These are phyloP conservation scores for Aspergillus coremiiformis DNA, from an alignment of 495 filamentous ascomycete genomes.

Conservation along the genomic window DNA sequence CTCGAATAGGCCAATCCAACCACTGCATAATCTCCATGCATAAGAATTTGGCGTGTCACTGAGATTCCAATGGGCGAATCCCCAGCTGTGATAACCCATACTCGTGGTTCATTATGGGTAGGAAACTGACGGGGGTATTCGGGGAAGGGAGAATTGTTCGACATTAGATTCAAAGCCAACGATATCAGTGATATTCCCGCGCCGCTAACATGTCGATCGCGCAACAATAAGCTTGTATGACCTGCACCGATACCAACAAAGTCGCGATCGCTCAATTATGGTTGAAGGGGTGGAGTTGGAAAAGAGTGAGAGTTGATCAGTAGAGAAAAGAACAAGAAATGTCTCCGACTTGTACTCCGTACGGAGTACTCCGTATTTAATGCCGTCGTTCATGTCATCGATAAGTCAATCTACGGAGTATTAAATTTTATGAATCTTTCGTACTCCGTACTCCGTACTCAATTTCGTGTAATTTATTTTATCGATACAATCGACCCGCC, in stretches of 20 bases:
- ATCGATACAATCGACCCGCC: conserved; percentile 14
- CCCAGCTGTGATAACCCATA: conserved; percentile 85
- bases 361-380: too few relatives aligned
- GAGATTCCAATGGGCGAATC: conserved; percentile 70
- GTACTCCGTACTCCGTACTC: too few relatives aligned
- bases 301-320: too few relatives aligned
- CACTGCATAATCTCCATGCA: conserved; percentile 79
- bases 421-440: too few relatives aligned
- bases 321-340: too few relatives aligned
- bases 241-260: not conserved
- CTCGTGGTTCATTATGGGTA: conserved; percentile 50
- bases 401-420: too few relatives aligned
- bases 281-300: too few relatives aligned
- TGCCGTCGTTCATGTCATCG: too few relatives aligned
- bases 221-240: conserved; percentile 3
- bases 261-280: too few relatives aligned
- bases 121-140: conserved; percentile 47
- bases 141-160: conserved; percentile 31
- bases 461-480: too few relatives aligned
- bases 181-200: conserved; percentile 17
- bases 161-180: conserved; percentile 26
- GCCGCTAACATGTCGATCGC: conserved; percentile 29
- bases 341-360: too few relatives aligned
- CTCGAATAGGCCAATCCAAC: conserved; percentile 60
- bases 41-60: conserved; percentile 66